Base-by-base conservation (phyloP, 805 yeast genomes). In the Yarrowia yakushimensis region DNA sequence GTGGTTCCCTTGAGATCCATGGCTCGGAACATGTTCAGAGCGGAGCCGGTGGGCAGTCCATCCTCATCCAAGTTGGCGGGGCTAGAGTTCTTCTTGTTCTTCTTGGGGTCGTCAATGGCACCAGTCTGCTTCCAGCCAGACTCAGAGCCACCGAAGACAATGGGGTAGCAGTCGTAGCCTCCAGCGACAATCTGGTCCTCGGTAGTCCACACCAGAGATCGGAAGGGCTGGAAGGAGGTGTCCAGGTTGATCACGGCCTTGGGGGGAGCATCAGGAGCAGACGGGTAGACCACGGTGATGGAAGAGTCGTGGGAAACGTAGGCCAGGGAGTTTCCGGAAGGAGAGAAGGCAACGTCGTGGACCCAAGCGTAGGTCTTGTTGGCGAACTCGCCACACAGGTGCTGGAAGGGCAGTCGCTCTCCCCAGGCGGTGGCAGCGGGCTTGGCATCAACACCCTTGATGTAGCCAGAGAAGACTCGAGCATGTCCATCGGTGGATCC, bases 401-500 rank as follows among this genome's bases (percentile, higher is more conserved):
- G 90, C 75, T 88, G 92, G 80, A 94, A 94, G 28, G 99, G 99
- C 73, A 94, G 83, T 72, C 93, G 86, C 65, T 88, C 87, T 63
- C 98, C 99, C 98, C 99, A 94, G 23, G 84, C 84, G 0, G 93
- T 78, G 2, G 94, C 83, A 27, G 78, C 83, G 1, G 97, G 97
- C 70, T 88, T 88, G 41, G 81, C 76, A 71, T 94, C 99, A 66
- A 93, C 81, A 6, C 94, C 90, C 77, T 94, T 94, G 72, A 94
- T 80, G 73, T 80, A 94, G 9, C 96, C 90, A 15, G 96, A 87
- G 68, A 92, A 90, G 33, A 93, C 96, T 65, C 97, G 80, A 50
- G 88, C 89, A 70, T 87, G 96, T 27, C 97, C 96, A 72, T 93
- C 97, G 8, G 97, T 88, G 22, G 97, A 90, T 23, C 98, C 98